These are phyloP conservation scores for Mucor saturninus DNA, from an alignment of 371 early-diverging fungal genomes.

Conservation along the genomic window DNA sequence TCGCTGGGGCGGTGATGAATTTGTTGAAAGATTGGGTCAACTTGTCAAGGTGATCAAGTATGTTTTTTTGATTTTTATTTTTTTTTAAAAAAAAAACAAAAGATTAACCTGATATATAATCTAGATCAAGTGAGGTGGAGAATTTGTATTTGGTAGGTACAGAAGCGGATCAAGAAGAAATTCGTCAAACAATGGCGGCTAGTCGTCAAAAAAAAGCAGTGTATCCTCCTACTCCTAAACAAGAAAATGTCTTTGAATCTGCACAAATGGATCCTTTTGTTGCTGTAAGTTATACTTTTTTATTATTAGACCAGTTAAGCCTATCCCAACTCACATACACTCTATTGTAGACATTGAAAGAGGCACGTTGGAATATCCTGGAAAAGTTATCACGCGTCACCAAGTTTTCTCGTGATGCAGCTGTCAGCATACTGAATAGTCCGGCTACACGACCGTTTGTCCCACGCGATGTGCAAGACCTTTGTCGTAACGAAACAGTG, in stretches of 20 bases:
- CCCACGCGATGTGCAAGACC: constrained; percentile 60
- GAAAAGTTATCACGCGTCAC: constrained; percentile 87
- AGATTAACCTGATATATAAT: neutral
- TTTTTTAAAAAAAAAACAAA: neutral
- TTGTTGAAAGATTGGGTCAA: constrained; percentile 40
- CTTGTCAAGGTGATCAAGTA: constrained; percentile 35
- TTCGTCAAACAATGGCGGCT: neutral
- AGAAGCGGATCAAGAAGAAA: neutral
- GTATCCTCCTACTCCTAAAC: neutral
- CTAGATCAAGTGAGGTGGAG: constrained; percentile 29
- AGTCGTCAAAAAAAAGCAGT: neutral
- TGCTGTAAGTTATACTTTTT: constrained; percentile 31
- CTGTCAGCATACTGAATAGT: constrained; percentile 74
- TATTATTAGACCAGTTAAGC: neutral
- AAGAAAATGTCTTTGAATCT: constrained; percentile 32
- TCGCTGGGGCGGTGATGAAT: constrained; percentile 58
- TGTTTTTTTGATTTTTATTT: neutral
- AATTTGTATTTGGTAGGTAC: constrained; percentile 20
- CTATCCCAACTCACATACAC: too few relatives aligned
- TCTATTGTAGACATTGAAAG: constrained; percentile 60
- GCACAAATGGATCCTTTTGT: constrained; percentile 54
- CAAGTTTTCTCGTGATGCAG: constrained; percentile 74
- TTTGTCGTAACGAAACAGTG: constrained; percentile 48
- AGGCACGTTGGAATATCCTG: constrained; percentile 79
- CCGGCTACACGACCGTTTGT: constrained; percentile 79